These are phyloP conservation scores for Phytophthora aleatoria DNA, from an alignment of 352 stramenopile species.

Conservation along the genomic window DNA sequence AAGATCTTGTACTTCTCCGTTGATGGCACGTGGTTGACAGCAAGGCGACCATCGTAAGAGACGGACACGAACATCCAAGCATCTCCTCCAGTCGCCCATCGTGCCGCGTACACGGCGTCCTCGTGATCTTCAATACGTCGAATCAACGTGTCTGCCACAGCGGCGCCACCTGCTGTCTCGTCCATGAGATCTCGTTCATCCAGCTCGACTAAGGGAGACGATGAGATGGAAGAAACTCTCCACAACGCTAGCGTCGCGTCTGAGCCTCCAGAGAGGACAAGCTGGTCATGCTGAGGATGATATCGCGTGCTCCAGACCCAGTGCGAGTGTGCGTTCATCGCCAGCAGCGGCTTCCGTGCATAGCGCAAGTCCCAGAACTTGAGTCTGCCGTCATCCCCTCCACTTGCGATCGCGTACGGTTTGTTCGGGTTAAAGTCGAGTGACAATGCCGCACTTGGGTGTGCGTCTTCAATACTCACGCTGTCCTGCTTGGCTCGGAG, in stretches of 20 bases:
- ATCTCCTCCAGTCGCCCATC: constrained; percentile 92
- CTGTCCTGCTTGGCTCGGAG: constrained; percentile 49
- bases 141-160: constrained; percentile 76
- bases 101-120: constrained; percentile 92
- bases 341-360: constrained; percentile 76
- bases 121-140: constrained; percentile 94
- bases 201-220: constrained; percentile 94
- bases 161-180: constrained; percentile 53
- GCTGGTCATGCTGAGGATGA: constrained; percentile 98
- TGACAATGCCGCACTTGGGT: constrained; percentile 68
- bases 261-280: constrained; percentile 93
- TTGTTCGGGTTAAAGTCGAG: constrained; percentile 99
- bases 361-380: constrained; percentile 98
- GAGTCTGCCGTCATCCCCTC: constrained; percentile 94
- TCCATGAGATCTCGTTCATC: constrained; percentile 83
- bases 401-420: constrained; percentile 90
- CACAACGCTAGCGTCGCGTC: constrained; percentile 95
- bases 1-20: constrained; percentile 99
- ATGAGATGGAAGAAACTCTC: constrained; percentile 96
- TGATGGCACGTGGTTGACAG: constrained; percentile 96
- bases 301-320: constrained; percentile 93
- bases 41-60: constrained; percentile 95
- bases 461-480: constrained; percentile 62
- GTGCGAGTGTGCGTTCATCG: constrained; percentile 92
- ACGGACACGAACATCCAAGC: constrained; percentile 97